A percentile compares a stretch with the other conserved stretches of the same genome.
Evolutionary conservation across 352 stramenopile genomes (phyloP).

Genomic region (Phytophthora citricola): DNA sequence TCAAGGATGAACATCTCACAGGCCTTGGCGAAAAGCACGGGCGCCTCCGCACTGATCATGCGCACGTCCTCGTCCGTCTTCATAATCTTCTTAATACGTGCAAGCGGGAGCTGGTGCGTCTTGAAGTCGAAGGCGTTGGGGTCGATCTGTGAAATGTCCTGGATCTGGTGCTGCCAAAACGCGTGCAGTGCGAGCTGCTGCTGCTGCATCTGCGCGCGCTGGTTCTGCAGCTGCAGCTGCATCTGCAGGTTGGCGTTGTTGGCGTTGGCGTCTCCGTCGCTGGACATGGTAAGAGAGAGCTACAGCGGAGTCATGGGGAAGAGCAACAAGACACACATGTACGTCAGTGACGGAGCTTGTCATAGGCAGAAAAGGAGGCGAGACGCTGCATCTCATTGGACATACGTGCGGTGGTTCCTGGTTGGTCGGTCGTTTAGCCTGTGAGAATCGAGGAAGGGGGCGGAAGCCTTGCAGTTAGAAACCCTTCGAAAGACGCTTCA

Average conservation of each 20-base stretch:
- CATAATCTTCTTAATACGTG: conserved; percentile 97
- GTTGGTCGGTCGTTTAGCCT: conserved; percentile 36
- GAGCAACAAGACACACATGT: conserved; percentile 9
- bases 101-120: conserved; percentile 91
- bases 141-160: conserved; percentile 90
- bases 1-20: conserved; percentile 95
- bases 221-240: conserved; percentile 87
- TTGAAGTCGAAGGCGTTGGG: conserved; percentile 88
- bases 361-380: conserved; percentile 82
- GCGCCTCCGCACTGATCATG: conserved; percentile 94
- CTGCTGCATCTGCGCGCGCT: conserved; percentile 89
- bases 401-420: conserved; percentile 18
- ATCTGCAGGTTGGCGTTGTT: conserved; percentile 80
- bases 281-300: conserved; percentile 49
- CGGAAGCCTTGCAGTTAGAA: not conserved
- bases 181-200: conserved; percentile 85
- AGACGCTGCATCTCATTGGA: conserved; percentile 66
- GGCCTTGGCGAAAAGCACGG: conserved; percentile 94
- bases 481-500: conserved; percentile 5
- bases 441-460: conserved; percentile 20
- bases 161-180: conserved; percentile 91
- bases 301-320: not conserved
- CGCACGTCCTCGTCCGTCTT: conserved; percentile 95
- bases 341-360: conserved; percentile 35
- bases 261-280: conserved; percentile 41